These are phyloP conservation scores for Erigeron canadensis DNA, from an alignment of 129 eudicot genomes.

Conservation along the genomic window DNA sequence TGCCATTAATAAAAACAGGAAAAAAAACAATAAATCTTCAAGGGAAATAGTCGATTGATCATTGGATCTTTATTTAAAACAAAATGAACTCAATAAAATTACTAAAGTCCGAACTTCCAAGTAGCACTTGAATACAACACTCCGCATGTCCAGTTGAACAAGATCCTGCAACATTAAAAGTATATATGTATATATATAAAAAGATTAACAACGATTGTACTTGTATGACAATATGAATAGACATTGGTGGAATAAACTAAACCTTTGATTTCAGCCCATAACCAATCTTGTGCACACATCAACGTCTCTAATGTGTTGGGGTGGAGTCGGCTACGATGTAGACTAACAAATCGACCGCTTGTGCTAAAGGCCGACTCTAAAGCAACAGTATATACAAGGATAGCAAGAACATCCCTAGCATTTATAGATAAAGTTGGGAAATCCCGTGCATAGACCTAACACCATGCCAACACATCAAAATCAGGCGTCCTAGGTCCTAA, in stretches of 20 bases:
- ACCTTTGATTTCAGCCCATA: neutral
- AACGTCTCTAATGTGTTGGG: neutral
- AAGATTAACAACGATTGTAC: neutral
- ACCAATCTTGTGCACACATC: slow-evolving; percentile 16
- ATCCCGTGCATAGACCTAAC: neutral
- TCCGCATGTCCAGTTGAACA: neutral
- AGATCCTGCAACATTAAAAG: neutral
- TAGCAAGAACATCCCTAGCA: slow-evolving; percentile 14
- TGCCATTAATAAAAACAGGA: no score
- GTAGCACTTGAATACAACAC: no score
- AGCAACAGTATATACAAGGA: slow-evolving; percentile 20
- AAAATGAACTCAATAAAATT: no score
- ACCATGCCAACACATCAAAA: slow-evolving; percentile 24
- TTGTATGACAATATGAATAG: neutral
- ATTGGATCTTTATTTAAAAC: no score
- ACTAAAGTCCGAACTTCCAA: no score
- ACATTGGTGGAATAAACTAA: no score
- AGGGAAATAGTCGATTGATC: no score
- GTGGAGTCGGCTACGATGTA: slow-evolving; percentile 3
- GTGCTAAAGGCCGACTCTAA: slow-evolving; percentile 11
- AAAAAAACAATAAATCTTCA: no score
- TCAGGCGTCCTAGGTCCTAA: neutral
- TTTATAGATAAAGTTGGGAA: slow-evolving; percentile 5
- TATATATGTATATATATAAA: neutral
- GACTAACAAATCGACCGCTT: slow-evolving; percentile 17